Conservation (phyloP, 163 green algal genomes). For the Volvox carteri region DNA sequence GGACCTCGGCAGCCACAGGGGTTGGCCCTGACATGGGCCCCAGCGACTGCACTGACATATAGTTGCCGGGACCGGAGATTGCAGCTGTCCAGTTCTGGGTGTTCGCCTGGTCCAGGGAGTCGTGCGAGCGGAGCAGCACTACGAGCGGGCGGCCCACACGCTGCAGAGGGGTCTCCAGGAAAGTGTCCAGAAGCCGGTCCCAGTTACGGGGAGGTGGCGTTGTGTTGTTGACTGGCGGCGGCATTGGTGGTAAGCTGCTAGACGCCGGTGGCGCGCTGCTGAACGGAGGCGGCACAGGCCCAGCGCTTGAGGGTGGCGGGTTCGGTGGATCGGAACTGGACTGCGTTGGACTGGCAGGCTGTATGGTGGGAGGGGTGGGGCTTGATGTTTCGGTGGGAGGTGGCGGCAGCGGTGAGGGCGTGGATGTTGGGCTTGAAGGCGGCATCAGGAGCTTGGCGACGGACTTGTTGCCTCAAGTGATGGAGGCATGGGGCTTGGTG, state of each 20-base stretch:
- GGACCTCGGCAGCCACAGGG: background rate
- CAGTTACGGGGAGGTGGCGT: background rate
- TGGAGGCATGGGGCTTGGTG: too few relatives aligned
- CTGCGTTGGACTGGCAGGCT: too few relatives aligned
- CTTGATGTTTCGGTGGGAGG: too few relatives aligned
- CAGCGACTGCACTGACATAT: background rate
- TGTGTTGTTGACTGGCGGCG: background rate
- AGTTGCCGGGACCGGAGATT: background rate
- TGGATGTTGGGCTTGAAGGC: too few relatives aligned
- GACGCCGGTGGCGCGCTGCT: too few relatives aligned
- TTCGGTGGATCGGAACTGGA: too few relatives aligned
- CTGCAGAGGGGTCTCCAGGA: slow-evolving; percentile 20
- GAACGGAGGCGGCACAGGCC: too few relatives aligned
- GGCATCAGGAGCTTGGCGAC: too few relatives aligned
- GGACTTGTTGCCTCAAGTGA: too few relatives aligned
- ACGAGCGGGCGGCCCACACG: slow-evolving; percentile 7
- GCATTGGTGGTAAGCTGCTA: background rate
- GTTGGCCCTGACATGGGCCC: background rate
- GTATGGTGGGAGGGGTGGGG: too few relatives aligned
- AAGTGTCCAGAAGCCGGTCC: slow-evolving; percentile 10
- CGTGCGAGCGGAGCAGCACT: slow-evolving; percentile 14
- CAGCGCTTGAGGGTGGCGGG: too few relatives aligned
- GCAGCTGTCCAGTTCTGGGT: slow-evolving; percentile 7
- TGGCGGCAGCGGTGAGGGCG: too few relatives aligned
- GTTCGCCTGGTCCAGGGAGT: background rate